Evolutionary conservation across 1,284 basidiomycete species (phyloP), one percentile per base, ranked within the genome.

Genomic region (Stereum hirsutum): DNA sequence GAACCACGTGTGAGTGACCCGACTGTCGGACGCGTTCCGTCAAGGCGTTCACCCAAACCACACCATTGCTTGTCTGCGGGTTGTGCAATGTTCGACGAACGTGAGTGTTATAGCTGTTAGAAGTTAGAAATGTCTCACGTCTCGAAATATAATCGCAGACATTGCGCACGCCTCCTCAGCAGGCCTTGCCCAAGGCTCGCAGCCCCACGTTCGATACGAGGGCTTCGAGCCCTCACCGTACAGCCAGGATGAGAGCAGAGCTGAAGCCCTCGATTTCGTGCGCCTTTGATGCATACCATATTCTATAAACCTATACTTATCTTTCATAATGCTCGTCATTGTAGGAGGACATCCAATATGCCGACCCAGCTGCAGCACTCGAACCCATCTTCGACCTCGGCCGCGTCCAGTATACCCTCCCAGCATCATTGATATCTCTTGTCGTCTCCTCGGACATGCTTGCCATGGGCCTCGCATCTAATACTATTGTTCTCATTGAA

Each of bases 391-490:
- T 94, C 64, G 82, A 88, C 47, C 75, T 94, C 14, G 86, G 82
- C 39, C 74, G 81, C 49, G 91, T 96, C 8, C 93, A 96, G 64
- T 93, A 88, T 59, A 78, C 84, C 1, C 83, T 92, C 27, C 85
- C 90, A 15, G 86, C 89, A 1, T 73, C 83, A 17, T 73, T 97
- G 20, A 63, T 88, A 28, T 78, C 81, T 40, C 75, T 96, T 36
- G 82, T 80, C 15, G 86, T 93, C 44, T 83, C 82, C 47, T 91
- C 87, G 39, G 92, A 95, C 60, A 70, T 89, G 54, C 75, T 97
- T 41, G 83, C 81, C 42, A 90, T 94, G 78, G 89, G 80, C 0
- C 66, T 91, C 1, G 64, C 74, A n/a, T 84, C 85, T 27, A 85
- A 92, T 50, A 60, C 75, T 24, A 68, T 94, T 28, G 78, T 91